Conservation (phyloP, 768 basidiomycete genomes). For the Lactarius vividus region DNA sequence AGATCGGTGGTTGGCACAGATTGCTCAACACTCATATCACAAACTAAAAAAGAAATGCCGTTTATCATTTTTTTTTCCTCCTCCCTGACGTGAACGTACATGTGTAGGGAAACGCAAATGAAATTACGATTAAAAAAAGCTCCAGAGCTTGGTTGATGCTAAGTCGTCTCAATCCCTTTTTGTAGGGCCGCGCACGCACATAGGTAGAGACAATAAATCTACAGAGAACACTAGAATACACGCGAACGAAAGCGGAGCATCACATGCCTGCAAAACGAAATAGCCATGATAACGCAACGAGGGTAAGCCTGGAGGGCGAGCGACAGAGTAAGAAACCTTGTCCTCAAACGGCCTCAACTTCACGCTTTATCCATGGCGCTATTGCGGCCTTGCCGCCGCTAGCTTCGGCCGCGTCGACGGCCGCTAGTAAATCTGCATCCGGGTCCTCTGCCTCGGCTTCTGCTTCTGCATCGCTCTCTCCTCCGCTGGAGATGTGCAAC, state of each 20-base stretch:
- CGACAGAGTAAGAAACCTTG: constrained; percentile 1
- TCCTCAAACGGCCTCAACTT: constrained; percentile 20
- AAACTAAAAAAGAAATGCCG: background rate
- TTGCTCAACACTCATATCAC: background rate
- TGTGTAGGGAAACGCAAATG: background rate
- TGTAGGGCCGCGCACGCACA: constrained; percentile 2
- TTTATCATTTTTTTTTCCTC: background rate
- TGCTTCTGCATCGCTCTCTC: constrained; percentile 38
- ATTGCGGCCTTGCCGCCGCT: constrained; percentile 27
- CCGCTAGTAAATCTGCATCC: constrained; percentile 38
- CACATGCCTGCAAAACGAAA: constrained; percentile 12
- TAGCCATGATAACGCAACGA: constrained; percentile 3
- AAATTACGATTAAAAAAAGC: background rate
- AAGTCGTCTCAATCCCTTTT: constrained; percentile 2
- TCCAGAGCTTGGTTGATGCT: background rate
- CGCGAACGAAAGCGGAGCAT: background rate
- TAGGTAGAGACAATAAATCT: constrained; percentile 19
- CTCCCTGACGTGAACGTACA: background rate
- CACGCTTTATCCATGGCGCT: constrained; percentile 23
- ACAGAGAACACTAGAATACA: constrained; percentile 19
- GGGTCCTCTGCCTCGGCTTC: constrained; percentile 37
- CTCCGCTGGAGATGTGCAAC: constrained; percentile 32
- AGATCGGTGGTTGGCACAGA: background rate
- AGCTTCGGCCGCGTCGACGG: constrained; percentile 42
- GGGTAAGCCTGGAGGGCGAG: constrained; percentile 13